Evolutionary conservation across 768 basidiomycete species (phyloP).

Genomic region (Exidia glandulosa): DNA sequence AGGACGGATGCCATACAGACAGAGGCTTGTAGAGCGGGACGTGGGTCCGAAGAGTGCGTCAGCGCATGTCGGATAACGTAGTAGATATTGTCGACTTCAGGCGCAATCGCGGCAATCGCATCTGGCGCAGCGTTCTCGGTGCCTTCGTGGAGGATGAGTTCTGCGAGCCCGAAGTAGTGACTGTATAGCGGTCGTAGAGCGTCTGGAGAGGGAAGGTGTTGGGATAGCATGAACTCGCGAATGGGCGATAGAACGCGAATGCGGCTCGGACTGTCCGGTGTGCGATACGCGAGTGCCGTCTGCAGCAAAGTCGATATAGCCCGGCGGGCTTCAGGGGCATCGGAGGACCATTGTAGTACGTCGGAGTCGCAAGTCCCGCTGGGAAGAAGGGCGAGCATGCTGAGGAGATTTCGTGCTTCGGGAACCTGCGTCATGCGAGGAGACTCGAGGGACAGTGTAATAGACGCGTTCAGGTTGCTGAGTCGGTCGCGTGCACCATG

Average conservation of each 20-base stretch:
- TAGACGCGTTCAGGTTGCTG: neutral
- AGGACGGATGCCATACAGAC: too few species aligned
- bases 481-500: neutral
- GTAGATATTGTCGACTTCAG: too few species aligned
- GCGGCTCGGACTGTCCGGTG: neutral
- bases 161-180: too few species aligned
- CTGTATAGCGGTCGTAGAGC: too few species aligned
- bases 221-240: neutral
- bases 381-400: neutral
- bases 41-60: too few species aligned
- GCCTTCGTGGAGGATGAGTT: too few species aligned
- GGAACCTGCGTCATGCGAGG: neutral
- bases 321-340: too few species aligned
- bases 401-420: neutral
- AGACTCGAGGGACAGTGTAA: neutral
- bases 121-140: too few species aligned
- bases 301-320: neutral
- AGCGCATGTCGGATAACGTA: too few species aligned
- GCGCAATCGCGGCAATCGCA: too few species aligned
- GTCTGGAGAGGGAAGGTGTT: neutral
- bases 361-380: constrained; percentile 5
- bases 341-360: constrained; percentile 5
- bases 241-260: neutral
- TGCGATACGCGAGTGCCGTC: neutral
- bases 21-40: too few species aligned